Evolutionary conservation across 805 yeast genomes (phyloP).

Genomic region (Cyberlindnera bimundalis): DNA sequence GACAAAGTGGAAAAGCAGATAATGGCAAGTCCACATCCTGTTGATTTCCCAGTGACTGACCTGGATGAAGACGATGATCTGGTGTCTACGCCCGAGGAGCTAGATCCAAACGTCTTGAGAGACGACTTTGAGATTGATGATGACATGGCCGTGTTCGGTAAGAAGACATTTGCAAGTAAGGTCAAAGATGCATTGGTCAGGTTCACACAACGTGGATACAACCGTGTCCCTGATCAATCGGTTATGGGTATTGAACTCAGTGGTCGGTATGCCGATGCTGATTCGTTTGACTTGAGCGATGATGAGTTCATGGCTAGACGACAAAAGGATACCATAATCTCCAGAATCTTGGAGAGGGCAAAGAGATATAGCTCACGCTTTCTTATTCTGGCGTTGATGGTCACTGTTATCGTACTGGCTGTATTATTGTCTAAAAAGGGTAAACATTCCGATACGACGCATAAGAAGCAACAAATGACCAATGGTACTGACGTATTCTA

Average conservation of each 20-base stretch:
- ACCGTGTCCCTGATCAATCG: constrained; percentile 13
- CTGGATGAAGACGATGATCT: constrained; percentile 41
- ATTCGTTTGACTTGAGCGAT: constrained; percentile 28
- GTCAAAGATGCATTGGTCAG: constrained; percentile 9
- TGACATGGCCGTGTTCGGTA: constrained; percentile 11
- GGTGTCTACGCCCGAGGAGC: constrained; percentile 18
- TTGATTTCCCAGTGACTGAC: constrained; percentile 55
- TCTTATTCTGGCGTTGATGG: constrained; percentile 9
- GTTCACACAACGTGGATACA: constrained; percentile 14
- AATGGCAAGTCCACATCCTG: constrained; percentile 30
- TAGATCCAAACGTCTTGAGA: constrained; percentile 22
- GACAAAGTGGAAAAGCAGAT: not conserved
- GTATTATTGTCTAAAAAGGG: constrained; percentile 15
- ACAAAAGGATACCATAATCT: constrained; percentile 11
- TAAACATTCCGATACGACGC: not conserved
- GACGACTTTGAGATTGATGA: constrained; percentile 26
- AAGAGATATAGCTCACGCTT: constrained; percentile 11
- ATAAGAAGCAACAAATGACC: constrained; percentile 2
- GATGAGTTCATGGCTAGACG: constrained; percentile 26
- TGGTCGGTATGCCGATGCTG: constrained; percentile 16
- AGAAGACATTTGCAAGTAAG: constrained; percentile 10
- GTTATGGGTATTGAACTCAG: constrained; percentile 25
- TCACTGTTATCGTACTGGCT: constrained; percentile 20
- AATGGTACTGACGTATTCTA: constrained; percentile 32
- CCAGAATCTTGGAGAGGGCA: not conserved